phyloP scores from a whole-genome alignment of 805 yeast species.

The Pichia thaimueangensis region DNA sequence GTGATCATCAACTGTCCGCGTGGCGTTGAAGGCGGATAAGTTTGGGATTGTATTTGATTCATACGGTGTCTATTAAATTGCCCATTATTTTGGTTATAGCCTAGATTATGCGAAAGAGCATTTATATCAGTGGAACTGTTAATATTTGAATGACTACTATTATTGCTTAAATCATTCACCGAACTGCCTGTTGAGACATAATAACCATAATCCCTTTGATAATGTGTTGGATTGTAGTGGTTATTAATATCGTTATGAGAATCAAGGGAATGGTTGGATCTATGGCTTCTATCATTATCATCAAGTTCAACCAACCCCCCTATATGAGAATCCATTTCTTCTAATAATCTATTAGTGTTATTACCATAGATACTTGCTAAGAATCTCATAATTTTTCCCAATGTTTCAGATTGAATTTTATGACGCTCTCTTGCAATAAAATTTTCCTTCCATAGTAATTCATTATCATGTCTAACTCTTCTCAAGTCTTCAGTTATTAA shows the following conservation, averaged over 20 bases:
- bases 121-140: not conserved
- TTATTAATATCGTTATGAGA: not conserved
- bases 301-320: constrained; percentile 19
- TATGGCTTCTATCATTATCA: not conserved
- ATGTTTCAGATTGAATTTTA: constrained; percentile 76
- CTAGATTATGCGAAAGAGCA: too few species aligned
- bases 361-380: constrained; percentile 76
- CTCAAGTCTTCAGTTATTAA: constrained; percentile 79
- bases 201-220: not conserved
- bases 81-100: too few species aligned
- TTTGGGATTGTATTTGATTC: not conserved
- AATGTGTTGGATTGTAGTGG: not conserved
- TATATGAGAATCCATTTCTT: constrained; percentile 16
- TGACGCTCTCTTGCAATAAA: constrained; percentile 78
- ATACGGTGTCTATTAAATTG: too few species aligned
- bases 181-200: not conserved
- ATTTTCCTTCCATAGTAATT: constrained; percentile 86
- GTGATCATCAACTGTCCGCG: constrained; percentile 24
- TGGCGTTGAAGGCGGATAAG: too few species aligned
- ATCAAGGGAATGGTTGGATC: not conserved
- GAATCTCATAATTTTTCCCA: constrained; percentile 82
- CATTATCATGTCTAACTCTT: constrained; percentile 81
- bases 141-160: not conserved
- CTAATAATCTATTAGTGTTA: constrained; percentile 39
- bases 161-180: not conserved